These are phyloP conservation scores for Aegilops sharonensis DNA, from an alignment of 176 grass and related monocot species.

Conservation along the genomic window DNA sequence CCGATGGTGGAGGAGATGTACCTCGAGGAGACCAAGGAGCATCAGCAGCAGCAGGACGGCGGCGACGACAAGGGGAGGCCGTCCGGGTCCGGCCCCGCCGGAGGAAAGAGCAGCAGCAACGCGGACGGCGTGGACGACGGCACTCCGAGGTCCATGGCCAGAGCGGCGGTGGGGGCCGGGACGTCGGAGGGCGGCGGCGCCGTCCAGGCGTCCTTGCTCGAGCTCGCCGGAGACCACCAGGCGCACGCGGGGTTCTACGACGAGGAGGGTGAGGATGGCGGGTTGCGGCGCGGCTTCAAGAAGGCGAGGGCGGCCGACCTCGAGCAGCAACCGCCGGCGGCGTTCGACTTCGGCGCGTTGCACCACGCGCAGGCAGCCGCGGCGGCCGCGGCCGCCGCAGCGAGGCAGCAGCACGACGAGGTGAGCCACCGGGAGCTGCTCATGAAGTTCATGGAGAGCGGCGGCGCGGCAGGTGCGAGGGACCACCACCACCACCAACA, in stretches of 20 bases:
- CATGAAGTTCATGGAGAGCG: slow-evolving; percentile 94
- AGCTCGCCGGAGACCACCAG: slow-evolving; percentile 36
- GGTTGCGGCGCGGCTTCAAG: slow-evolving; percentile 47
- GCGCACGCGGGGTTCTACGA: slow-evolving; percentile 27
- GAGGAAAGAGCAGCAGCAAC: slow-evolving; percentile 43
- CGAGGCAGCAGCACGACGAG: slow-evolving; percentile 55
- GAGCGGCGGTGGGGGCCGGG: neutral
- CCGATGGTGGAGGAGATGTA: slow-evolving; percentile 99
- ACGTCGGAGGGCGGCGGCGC: slow-evolving; percentile 25
- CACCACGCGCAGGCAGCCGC: slow-evolving; percentile 53
- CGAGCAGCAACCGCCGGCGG: neutral
- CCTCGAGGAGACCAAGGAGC: slow-evolving; percentile 84
- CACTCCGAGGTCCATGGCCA: slow-evolving; percentile 37
- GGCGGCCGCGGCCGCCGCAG: slow-evolving; percentile 28
- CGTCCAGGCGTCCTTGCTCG: slow-evolving; percentile 39
- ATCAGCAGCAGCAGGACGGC: slow-evolving; percentile 54
- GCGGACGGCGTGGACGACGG: slow-evolving; percentile 4
- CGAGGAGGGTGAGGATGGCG: neutral
- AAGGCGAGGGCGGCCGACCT: slow-evolving; percentile 49
- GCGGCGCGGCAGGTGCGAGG: slow-evolving; percentile 34
- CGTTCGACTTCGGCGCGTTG: slow-evolving; percentile 39
- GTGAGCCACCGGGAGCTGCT: slow-evolving; percentile 81
- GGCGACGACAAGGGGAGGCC: slow-evolving; percentile 35
- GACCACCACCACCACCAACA: slow-evolving; percentile 32
- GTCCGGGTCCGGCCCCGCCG: slow-evolving; percentile 21